Percentiles rank a stretch among this genome's conserved stretches.
Evolutionary conservation across 2,329 filamentous ascomycete species (phyloP).

Genomic region (Penicillium palitans): DNA sequence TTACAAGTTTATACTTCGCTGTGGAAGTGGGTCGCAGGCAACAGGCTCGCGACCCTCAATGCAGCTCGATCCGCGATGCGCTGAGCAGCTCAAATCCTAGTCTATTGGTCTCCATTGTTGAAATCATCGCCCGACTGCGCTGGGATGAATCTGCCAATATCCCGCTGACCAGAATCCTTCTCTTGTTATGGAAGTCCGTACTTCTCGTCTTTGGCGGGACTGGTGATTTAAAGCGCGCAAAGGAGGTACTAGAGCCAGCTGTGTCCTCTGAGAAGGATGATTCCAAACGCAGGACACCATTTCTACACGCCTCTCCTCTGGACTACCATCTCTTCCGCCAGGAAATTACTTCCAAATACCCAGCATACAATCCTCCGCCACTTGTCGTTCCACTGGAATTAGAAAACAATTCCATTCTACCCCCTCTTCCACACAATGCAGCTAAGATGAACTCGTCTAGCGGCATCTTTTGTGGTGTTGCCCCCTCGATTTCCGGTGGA

Average conservation of each 20-base stretch:
- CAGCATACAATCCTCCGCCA: conserved; percentile 87
- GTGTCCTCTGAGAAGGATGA: conserved; percentile 50
- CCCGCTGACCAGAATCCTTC: conserved; percentile 68
- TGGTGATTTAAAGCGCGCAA: conserved; percentile 69
- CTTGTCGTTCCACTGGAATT: conserved; percentile 81
- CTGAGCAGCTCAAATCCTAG: conserved; percentile 63
- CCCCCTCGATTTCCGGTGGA: conserved; percentile 47
- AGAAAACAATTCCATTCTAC: conserved; percentile 87
- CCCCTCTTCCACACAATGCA: conserved; percentile 75
- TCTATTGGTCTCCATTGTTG: conserved; percentile 70
- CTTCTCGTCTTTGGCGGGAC: conserved; percentile 82
- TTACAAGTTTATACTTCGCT: conserved; percentile 46
- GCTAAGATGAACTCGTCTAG: conserved; percentile 61
- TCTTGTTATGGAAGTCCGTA: conserved; percentile 90
- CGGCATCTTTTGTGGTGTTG: conserved; percentile 60
- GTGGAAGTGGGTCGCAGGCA: conserved; percentile 45
- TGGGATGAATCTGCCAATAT: conserved; percentile 63
- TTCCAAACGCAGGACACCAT: conserved; percentile 64
- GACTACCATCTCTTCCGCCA: conserved; percentile 97
- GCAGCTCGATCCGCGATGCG: conserved; percentile 31
- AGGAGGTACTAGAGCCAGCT: conserved; percentile 61
- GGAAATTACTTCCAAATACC: conserved; percentile 97
- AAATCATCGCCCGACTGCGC: conserved; percentile 65
- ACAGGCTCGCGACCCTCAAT: conserved; percentile 28
- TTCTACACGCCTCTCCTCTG: conserved; percentile 87